Base-by-base conservation (phyloP, 371 early-diverging fungal genomes). In the Mortierella sp. region DNA sequence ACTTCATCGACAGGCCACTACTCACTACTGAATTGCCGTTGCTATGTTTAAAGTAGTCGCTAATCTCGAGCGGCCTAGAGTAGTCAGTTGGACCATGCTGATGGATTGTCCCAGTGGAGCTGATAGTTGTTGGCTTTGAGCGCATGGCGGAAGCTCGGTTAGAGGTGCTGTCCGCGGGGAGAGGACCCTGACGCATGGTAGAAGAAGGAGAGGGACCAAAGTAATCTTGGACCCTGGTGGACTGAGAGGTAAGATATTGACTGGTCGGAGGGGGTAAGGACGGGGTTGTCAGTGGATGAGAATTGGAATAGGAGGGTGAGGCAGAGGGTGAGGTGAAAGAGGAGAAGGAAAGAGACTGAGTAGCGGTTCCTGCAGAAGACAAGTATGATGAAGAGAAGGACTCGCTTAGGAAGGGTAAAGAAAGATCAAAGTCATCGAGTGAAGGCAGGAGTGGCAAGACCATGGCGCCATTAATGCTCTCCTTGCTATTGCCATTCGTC, bases 201-300 rank as follows among this genome's bases (percentile, higher is more conserved):
- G 58, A 47, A 34, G 52, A 4, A 28, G 55, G 30, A 30, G 52
- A 47, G 6, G 69, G 61, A n/a, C 56, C 52, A 21, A 53, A 9
- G 43, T 34, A 60, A 34, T 72, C 62, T 21, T 66, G 72, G 28
- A 60, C 66, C 48, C 54, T 65, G 54, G 66, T 43, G 23, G 72
- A 72, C 24, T 66, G 66, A 4, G 72, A 66, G 55, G 72, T 66
- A 9, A 66, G 28, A 54, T 61, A 72, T 53, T 61, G 72, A 31
- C 66, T 53, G 58, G 62, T 34, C 5, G 66, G 72, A 17, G 67
- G 39, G 17, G 57, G 49, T 8, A 62, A 51, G 49, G 60, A 61
- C 30, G 28, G 41, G 28, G 60, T 26, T n/a, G 67, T 27, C 7
- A 51, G 26, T 39, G 71, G 41, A 34, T 60, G 64, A 23, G 67